Conservation (phyloP, 352 stramenopile genomes). For the Globisporangium emineosum region DNA sequence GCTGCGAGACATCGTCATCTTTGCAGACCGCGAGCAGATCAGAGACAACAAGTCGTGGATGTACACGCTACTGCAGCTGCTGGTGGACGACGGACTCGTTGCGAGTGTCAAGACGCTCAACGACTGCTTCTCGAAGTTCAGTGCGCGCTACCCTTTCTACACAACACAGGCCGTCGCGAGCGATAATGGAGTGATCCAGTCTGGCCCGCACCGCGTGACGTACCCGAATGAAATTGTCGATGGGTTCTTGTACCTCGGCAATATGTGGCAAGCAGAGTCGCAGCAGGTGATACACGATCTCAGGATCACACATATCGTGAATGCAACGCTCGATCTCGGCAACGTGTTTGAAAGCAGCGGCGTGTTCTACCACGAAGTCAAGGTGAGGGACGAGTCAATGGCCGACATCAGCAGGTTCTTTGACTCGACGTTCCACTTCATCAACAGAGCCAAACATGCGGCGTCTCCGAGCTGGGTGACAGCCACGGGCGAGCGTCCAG, state of each 20-base stretch:
- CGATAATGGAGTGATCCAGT: slow-evolving; percentile 25
- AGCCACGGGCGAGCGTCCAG: slow-evolving; percentile 11
- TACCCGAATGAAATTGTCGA: slow-evolving; percentile 75
- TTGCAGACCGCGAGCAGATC: slow-evolving; percentile 33
- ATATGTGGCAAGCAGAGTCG: slow-evolving; percentile 69
- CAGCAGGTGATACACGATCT: slow-evolving; percentile 50
- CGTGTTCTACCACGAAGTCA: slow-evolving; percentile 61
- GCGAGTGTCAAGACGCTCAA: slow-evolving; percentile 41
- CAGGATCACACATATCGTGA: slow-evolving; percentile 73
- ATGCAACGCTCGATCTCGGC: slow-evolving; percentile 51
- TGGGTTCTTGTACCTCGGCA: slow-evolving; percentile 65
- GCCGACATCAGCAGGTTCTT: slow-evolving; percentile 49
- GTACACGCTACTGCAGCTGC: slow-evolving; percentile 32
- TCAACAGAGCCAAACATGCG: slow-evolving; percentile 25
- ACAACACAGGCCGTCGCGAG: slow-evolving; percentile 26
- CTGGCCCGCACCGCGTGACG: slow-evolving; percentile 35
- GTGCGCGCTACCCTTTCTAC: slow-evolving; percentile 65
- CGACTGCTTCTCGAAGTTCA: slow-evolving; percentile 41
- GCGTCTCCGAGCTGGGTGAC: background rate
- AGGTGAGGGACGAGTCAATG: slow-evolving; percentile 41
- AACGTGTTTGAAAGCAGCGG: slow-evolving; percentile 49
- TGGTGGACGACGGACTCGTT: slow-evolving; percentile 44
- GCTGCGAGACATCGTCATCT: slow-evolving; percentile 53
- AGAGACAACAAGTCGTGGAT: slow-evolving; percentile 33
- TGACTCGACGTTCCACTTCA: slow-evolving; percentile 45